These are phyloP conservation scores for Phytopythium helicoides DNA, from an alignment of 352 stramenopile genomes.

Conservation along the genomic window DNA sequence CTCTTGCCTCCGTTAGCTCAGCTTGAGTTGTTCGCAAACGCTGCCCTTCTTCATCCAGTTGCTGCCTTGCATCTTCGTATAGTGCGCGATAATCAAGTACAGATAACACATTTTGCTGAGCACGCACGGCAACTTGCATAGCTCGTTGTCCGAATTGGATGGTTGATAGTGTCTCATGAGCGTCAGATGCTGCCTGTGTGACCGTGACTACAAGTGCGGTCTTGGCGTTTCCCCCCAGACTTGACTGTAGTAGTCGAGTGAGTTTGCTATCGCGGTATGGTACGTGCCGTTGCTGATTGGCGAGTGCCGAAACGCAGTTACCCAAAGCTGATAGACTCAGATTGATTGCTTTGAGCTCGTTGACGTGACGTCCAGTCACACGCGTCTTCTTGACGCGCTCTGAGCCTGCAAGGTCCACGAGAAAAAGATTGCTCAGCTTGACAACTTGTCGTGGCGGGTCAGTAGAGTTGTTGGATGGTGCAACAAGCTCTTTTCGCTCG, in stretches of 20 bases:
- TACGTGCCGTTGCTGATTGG: conserved; percentile 51
- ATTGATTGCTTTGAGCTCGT: conserved; percentile 74
- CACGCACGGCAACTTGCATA: conserved; percentile 64
- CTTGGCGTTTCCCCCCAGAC: conserved; percentile 73
- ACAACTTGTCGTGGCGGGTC: conserved; percentile 29
- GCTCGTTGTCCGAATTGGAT: conserved; percentile 74
- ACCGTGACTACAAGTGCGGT: conserved; percentile 65
- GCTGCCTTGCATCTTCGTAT: conserved; percentile 55
- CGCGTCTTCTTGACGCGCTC: conserved; percentile 70
- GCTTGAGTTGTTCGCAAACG: conserved; percentile 11
- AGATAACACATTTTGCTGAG: conserved; percentile 56
- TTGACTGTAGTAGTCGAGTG: conserved; percentile 63
- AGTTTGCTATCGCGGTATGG: conserved; percentile 79
- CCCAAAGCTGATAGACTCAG: conserved; percentile 68
- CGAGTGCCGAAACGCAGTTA: conserved; percentile 73
- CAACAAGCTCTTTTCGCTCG: conserved; percentile 60
- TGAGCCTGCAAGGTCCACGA: conserved; percentile 70
- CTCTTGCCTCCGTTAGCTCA: conserved; percentile 5
- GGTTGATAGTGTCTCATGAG: conserved; percentile 58
- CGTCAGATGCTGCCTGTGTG: conserved; percentile 40
- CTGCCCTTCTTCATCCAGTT: conserved; percentile 42
- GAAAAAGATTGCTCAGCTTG: conserved; percentile 55
- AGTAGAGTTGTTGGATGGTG: neutral
- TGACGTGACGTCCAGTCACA: conserved; percentile 54
- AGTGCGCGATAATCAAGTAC: conserved; percentile 68